These are phyloP conservation scores for Dactylellina drechsleri DNA, from an alignment of 2,329 filamentous ascomycete genomes.

Conservation along the genomic window DNA sequence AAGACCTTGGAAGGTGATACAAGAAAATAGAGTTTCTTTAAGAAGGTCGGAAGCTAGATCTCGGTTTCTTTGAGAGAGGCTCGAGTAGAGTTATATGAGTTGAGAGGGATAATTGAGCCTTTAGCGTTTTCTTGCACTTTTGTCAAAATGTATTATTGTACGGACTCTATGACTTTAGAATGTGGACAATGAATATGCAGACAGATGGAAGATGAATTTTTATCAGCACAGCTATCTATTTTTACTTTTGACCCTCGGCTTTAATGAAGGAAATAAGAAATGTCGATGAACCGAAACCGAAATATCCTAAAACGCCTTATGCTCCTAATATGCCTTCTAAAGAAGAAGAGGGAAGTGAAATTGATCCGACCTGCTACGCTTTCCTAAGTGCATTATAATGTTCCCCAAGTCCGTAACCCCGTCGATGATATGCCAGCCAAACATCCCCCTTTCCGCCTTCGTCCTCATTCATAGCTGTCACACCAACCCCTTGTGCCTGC, in stretches of 20 bases:
- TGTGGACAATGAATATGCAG: slow-evolving; percentile 2
- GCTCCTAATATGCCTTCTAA: slow-evolving; percentile 13
- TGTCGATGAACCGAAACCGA: not conserved
- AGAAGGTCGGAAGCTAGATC: not conserved
- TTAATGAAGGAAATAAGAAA: not conserved
- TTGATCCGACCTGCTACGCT: slow-evolving; percentile 9
- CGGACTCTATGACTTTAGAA: slow-evolving; percentile 7
- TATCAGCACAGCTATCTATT: slow-evolving; percentile 6
- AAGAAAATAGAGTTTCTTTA: not conserved
- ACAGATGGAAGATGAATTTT: not conserved
- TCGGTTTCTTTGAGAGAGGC: not conserved
- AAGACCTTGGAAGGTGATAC: slow-evolving; percentile 36
- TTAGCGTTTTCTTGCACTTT: slow-evolving; percentile 7
- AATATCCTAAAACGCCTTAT: slow-evolving; percentile 2
- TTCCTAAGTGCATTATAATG: slow-evolving; percentile 89
- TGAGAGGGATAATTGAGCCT: not conserved
- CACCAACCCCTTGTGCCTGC: slow-evolving; percentile 83
- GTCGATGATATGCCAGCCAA: slow-evolving; percentile 94
- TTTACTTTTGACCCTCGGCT: slow-evolving; percentile 1
- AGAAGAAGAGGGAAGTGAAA: not conserved
- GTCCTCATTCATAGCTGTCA: slow-evolving; percentile 70
- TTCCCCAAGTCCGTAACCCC: slow-evolving; percentile 92
- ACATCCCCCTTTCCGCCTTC: slow-evolving; percentile 65
- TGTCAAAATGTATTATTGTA: slow-evolving; percentile 18
- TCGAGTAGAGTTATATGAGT: not conserved